A percentile compares a stretch with the other conserved stretches of the same genome.
phyloP scores from a whole-genome alignment of 2,329 filamentous ascomycete genomes.

The Gaeumannomyces sp. region DNA sequence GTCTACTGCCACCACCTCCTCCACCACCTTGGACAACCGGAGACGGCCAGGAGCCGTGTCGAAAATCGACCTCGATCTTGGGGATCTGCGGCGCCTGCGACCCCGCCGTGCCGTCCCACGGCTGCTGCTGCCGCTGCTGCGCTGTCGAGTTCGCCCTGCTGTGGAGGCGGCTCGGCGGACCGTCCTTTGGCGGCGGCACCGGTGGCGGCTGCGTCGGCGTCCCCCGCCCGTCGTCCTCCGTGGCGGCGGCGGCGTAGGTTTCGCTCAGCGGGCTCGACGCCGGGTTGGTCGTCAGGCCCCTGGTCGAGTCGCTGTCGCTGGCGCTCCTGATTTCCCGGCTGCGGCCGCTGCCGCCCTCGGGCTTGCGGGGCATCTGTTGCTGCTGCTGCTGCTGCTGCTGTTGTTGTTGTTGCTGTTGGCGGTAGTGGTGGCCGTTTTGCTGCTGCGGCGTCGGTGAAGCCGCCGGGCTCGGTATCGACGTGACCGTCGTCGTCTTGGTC shows the following conservation, averaged over 20 bases:
- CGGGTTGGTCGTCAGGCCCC: neutral
- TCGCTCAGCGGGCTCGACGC: neutral
- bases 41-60: neutral
- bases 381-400: neutral
- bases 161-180: too few species aligned
- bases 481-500: neutral
- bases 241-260: too few species aligned
- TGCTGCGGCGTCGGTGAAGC: neutral
- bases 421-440: neutral
- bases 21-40: neutral
- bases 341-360: too few species aligned
- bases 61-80: neutral
- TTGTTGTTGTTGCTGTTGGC: too few species aligned
- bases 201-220: too few species aligned
- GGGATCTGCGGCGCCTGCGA: neutral
- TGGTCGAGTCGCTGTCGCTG: neutral
- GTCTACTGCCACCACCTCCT: too few species aligned
- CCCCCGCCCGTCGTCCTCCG: too few species aligned
- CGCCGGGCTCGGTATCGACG: neutral
- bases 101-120: too few species aligned
- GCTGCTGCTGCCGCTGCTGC: too few species aligned
- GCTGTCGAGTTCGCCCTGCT: too few species aligned
- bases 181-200: too few species aligned
- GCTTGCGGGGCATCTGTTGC: neutral
- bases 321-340: neutral